Base-by-base conservation (phyloP, 208 protist species). In the Strigomonas culicis region DNA sequence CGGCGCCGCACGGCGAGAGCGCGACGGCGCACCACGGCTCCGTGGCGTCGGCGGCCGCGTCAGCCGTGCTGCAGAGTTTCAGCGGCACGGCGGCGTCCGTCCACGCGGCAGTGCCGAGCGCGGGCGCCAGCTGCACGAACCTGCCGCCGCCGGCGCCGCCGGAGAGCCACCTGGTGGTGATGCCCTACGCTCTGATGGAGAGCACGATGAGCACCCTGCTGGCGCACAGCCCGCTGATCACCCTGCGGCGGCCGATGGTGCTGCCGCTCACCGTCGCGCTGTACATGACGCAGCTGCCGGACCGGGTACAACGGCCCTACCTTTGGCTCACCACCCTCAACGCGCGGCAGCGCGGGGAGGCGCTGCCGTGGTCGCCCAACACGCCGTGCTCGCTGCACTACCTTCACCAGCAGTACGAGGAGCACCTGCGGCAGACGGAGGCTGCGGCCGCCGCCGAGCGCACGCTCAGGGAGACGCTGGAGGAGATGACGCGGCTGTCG, bases 251-350 rank as follows among this genome's bases (percentile, higher is more conserved):
- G 6, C 85, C 86, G 1, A 73, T 92, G 13, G 76, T 92, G 21
- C 65, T 95, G 28, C 89, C 89, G 0, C 46, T 95, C 24, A 57
- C 66, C 27, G 17, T 91, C 36, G 69, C 80, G 59, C 56, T 75
- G n/a, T 92, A 79, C 51, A 73, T 92, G 51, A 90, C 84, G 24
- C 75, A 88, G 70, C 72, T 95, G 22, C 89, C 89, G 11, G 75
- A 87, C 43, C 67, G 75, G 36, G 72, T 61, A 66, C 70, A 4
- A 62, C 63, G 46, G 44, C 65, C 3, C 47, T 73, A 67, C 59
- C 21, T 30, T 24, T 43, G 28, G 31, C 24, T 24, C 3, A 36
- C 34, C 2, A 34, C 53, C 3, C 25, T 30, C 4, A 34, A 63
- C 56, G 49, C 52, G 31, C 65, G 8, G 55, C 39, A 44, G 39